A percentile compares a stretch with the other conserved stretches of the same genome.
Conservation (phyloP, 257 asterid species). For the Eucommia ulmoides region DNA sequence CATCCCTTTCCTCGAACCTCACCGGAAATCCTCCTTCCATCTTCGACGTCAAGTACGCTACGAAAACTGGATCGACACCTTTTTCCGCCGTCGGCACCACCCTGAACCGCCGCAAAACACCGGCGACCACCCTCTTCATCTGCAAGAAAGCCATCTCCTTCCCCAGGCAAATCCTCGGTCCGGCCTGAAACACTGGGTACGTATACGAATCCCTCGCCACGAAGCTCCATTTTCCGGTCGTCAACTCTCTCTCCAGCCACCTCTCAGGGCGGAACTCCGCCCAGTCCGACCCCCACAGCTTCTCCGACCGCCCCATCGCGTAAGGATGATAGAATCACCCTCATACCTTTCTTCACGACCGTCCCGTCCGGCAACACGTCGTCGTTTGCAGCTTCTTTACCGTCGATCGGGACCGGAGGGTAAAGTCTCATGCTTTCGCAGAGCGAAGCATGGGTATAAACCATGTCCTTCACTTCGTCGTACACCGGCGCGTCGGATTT, state of each 20-base stretch:
- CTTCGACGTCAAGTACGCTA: slow-evolving; percentile 7
- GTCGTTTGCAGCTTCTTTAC: slow-evolving; percentile 17
- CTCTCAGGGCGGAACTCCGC: slow-evolving; percentile 15
- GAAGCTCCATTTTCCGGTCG: slow-evolving; percentile 10
- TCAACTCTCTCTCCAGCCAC: slow-evolving; percentile 12
- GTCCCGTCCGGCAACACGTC: slow-evolving; percentile 39
- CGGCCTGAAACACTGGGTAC: slow-evolving; percentile 20
- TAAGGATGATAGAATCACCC: slow-evolving; percentile 12
- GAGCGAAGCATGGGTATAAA: slow-evolving; percentile 36
- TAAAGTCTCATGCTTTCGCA: slow-evolving; percentile 44
- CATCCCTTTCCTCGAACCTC: slow-evolving; percentile 9
- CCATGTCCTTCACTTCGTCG: slow-evolving; percentile 40
- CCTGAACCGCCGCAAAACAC: slow-evolving; percentile 11
- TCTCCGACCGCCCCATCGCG: slow-evolving; percentile 17
- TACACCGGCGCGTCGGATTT: slow-evolving; percentile 11
- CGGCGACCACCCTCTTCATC: slow-evolving; percentile 19
- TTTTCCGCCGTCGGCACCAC: slow-evolving; percentile 10
- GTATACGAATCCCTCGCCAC: slow-evolving; percentile 6
- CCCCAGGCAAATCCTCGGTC: slow-evolving; percentile 17
- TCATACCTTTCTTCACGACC: slow-evolving; percentile 8
- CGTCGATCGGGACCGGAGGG: slow-evolving; percentile 38
- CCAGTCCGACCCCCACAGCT: slow-evolving; percentile 9
- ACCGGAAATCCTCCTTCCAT: slow-evolving; percentile 27
- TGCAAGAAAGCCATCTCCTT: slow-evolving; percentile 20
- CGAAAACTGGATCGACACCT: slow-evolving; percentile 8